Percentiles rank a stretch among this genome's conserved stretches.
Evolutionary conservation across 352 stramenopile genomes (phyloP).

Genomic region (Phytophthora palmivora): DNA sequence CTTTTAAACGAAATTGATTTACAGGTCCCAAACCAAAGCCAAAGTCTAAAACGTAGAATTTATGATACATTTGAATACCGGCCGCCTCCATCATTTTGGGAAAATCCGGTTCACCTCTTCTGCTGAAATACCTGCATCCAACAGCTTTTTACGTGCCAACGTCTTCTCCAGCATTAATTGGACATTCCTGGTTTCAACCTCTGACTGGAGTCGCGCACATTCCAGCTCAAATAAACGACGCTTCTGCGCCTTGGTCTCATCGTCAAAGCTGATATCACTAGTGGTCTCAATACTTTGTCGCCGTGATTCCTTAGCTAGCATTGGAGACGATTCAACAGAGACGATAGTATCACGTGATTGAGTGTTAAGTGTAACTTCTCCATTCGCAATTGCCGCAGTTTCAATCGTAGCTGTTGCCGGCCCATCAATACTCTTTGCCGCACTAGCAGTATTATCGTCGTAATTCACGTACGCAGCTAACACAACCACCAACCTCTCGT

Average conservation of each 20-base stretch:
- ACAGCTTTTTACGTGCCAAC: conserved; percentile 52
- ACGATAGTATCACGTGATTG: not conserved
- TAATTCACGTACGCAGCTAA: conserved; percentile 39
- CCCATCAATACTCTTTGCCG: conserved; percentile 3
- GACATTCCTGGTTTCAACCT: conserved; percentile 58
- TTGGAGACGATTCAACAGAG: conserved; percentile 1
- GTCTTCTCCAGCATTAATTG: conserved; percentile 60
- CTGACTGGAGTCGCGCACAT: conserved; percentile 53
- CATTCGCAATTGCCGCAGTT: not conserved
- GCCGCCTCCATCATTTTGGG: no score
- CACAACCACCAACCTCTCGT: conserved; percentile 41
- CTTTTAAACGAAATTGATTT: no score
- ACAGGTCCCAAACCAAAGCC: no score
- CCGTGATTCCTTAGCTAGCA: not conserved
- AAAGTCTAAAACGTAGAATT: no score
- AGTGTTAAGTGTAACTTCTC: not conserved
- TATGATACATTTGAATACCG: no score
- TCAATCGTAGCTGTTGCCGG: not conserved
- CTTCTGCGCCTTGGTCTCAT: conserved; percentile 46
- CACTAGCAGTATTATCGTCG: conserved; percentile 21
- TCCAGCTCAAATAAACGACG: conserved; percentile 58
- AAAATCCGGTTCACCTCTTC: conserved; percentile 57
- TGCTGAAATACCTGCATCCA: conserved; percentile 51
- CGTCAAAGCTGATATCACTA: conserved; percentile 5
- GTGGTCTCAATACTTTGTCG: conserved; percentile 17